phyloP scores from a whole-genome alignment of 305 asterid species.

The Rubia tinctorum region DNA sequence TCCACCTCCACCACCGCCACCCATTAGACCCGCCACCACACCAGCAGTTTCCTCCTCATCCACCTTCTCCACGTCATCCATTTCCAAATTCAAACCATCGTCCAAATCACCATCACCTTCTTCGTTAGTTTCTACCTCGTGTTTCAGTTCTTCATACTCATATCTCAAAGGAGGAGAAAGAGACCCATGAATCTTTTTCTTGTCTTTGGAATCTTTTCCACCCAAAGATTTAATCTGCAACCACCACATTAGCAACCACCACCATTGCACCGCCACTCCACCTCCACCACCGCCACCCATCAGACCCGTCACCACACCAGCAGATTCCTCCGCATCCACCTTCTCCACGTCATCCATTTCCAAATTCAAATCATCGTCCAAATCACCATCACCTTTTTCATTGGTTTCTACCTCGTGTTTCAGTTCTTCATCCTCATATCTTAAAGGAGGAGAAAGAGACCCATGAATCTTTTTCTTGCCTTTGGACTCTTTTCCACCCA shows the following conservation, averaged over 20 bases:
- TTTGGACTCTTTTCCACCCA: constrained; percentile 28
- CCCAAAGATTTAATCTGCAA: constrained; percentile 29
- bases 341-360: constrained; percentile 45
- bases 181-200: constrained; percentile 40
- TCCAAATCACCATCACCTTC: constrained; percentile 35
- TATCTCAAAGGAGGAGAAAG: constrained; percentile 37
- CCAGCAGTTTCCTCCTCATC: constrained; percentile 30
- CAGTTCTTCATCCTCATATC: too few relatives aligned
- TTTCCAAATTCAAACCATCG: constrained; percentile 40
- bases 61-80: constrained; percentile 40
- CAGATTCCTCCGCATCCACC: constrained; percentile 36
- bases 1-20: too few relatives aligned
- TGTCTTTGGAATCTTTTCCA: constrained; percentile 28
- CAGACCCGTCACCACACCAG: too few relatives aligned
- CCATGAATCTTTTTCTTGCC: constrained; percentile 38
- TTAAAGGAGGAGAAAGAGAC: constrained; percentile 40
- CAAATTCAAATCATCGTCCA: constrained; percentile 35
- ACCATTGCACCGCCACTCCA: too few relatives aligned
- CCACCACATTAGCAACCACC: too few relatives aligned
- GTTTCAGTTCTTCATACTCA: constrained; percentile 18
- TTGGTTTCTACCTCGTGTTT: constrained; percentile 21
- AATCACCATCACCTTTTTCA: constrained; percentile 32
- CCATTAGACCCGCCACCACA: too few relatives aligned
- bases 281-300: too few relatives aligned
- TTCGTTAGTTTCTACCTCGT: constrained; percentile 21